Conservation (phyloP, 2,329 filamentous ascomycete genomes). For the Ramularia endophylla region DNA sequence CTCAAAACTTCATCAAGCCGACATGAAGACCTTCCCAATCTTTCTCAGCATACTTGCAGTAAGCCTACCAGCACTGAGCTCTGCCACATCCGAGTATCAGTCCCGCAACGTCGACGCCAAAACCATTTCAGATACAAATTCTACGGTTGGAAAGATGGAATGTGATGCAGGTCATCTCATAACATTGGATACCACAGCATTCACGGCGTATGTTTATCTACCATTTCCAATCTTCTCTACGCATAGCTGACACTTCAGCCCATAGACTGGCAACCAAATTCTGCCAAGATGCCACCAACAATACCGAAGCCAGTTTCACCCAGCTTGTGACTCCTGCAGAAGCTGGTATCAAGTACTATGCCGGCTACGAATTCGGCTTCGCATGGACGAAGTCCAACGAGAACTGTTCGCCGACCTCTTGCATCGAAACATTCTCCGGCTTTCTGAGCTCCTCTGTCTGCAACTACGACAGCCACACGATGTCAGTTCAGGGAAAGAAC, state of each 20-base stretch:
- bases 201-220: background rate
- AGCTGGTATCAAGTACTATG: background rate
- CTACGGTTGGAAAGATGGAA: background rate
- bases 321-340: background rate
- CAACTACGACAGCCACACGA: slow-evolving; percentile 2
- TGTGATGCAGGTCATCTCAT: background rate
- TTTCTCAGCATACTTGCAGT: too few relatives aligned
- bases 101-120: too few relatives aligned
- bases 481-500: background rate
- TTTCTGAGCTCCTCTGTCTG: background rate
- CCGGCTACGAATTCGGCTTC: background rate
- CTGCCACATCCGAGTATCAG: too few relatives aligned
- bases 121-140: too few relatives aligned
- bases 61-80: too few relatives aligned
- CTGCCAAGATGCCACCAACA: background rate
- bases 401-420: background rate
- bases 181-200: background rate
- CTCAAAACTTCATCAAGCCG: too few relatives aligned
- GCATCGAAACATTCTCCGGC: background rate
- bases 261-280: background rate
- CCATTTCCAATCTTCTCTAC: background rate
- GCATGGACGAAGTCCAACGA: background rate
- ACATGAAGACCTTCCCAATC: too few relatives aligned
- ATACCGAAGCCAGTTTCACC: background rate
- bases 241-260: background rate